phyloP scores from a whole-genome alignment of 106 monocot genomes.

The Phalaenopsis equestris region DNA sequence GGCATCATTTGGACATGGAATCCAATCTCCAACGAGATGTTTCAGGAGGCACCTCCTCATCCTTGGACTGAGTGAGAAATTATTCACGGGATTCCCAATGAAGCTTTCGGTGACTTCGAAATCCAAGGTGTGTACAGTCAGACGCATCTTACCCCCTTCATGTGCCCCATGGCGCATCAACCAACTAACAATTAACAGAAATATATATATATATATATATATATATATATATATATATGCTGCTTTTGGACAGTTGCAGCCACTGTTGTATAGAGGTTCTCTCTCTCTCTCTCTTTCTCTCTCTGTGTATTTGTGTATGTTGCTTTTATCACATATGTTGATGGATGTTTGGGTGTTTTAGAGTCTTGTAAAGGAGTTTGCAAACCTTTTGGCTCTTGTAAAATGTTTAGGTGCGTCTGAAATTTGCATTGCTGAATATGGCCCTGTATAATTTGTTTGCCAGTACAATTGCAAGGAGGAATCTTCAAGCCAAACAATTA shows the following conservation, averaged over 20 bases:
- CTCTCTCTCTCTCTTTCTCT: not conserved
- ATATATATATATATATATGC: not conserved
- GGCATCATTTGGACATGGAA: slow-evolving; percentile 1
- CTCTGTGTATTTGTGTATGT: not conserved
- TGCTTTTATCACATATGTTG: not conserved
- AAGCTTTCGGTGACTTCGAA: not conserved
- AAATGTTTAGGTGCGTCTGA: not conserved
- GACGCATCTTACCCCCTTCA: not conserved
- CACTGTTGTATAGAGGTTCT: not conserved
- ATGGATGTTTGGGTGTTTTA: not conserved
- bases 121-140: not conserved
- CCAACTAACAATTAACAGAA: not conserved
- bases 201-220: not conserved
- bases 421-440: not conserved
- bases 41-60: not conserved
- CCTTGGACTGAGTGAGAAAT: not conserved
- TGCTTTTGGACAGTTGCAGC: not conserved
- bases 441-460: not conserved
- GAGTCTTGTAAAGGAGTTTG: not conserved
- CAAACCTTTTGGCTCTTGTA: not conserved
- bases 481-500: too few relatives aligned
- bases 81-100: not conserved
- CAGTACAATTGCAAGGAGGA: too few relatives aligned
- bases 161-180: not conserved
- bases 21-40: not conserved